Evolutionary conservation across 2,329 filamentous ascomycete species (phyloP), one percentile per base, ranked within the genome.

Genomic region (Madurella mycetomatis): DNA sequence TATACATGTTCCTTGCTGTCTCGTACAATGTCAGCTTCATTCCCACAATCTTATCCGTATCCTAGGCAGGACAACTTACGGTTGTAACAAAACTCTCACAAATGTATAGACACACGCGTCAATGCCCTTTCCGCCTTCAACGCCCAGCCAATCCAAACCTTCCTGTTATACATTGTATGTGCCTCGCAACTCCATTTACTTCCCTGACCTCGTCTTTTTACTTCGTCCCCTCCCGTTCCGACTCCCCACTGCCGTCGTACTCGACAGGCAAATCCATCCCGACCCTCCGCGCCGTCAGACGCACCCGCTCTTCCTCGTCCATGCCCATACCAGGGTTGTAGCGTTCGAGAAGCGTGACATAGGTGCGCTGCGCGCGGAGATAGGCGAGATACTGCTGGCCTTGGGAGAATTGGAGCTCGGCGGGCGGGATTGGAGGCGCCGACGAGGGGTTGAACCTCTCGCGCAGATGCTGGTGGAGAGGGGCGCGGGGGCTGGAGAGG

Each of bases 301-400:
- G 76, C 41, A 96, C 85, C 57, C 89, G 80, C 75, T 97, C 92
- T 72, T 95, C 85, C 68, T 85, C 86, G 61, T 87, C 84, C 86
- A 96, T 89, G 62, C 83, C 82, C 84, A 95, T 90, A 16, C 92
- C 91, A 0, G 91, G 91, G 70, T 97, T 97, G 73, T 99, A 97
- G 64, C 92, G 81, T 73, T 96, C 92, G 39, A 97, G 70, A 42
- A 97, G 74, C 15, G 83, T 86, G 25, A 83, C 81, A 70, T 97
- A 96, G 68, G 83, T 82, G 49, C 92, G 79, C 76, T 99, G 94
- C n/a, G 92, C 86, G 63, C 83, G 83, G 17, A 94, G 79, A 69
- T 96, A 97, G 54, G 84, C 80, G 25, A 91, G 72, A 62, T 90
- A 84, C 70, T 97, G 90, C 60, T 90, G 83, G n/a, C 84, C 86